Evolutionary conservation across 2,329 filamentous ascomycete species (phyloP).

Genomic region (Aspergillus ustus): DNA sequence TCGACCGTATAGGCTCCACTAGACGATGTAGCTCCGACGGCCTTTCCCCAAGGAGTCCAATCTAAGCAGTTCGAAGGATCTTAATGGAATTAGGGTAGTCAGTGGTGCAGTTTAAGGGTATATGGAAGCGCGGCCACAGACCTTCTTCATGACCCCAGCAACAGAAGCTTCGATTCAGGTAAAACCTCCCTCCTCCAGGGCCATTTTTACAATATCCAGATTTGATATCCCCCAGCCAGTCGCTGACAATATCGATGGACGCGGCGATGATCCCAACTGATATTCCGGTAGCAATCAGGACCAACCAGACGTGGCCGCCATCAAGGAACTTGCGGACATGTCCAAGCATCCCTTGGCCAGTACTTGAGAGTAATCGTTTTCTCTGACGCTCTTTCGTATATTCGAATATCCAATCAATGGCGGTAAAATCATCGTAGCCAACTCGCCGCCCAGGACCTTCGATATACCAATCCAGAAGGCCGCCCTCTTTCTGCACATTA

Average conservation of each 20-base stretch:
- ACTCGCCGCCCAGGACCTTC: slow-evolving; percentile 89
- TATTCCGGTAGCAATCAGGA: slow-evolving; percentile 83
- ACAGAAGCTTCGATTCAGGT: slow-evolving; percentile 89
- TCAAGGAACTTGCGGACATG: slow-evolving; percentile 76
- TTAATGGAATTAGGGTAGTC: slow-evolving; percentile 24
- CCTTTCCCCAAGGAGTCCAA: slow-evolving; percentile 84
- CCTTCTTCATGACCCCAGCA: slow-evolving; percentile 81
- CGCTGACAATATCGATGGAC: slow-evolving; percentile 83
- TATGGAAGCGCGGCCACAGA: slow-evolving; percentile 21
- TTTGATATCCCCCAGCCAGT: slow-evolving; percentile 94
- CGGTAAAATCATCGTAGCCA: slow-evolving; percentile 93
- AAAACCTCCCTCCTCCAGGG: slow-evolving; percentile 81
- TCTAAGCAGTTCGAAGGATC: slow-evolving; percentile 79
- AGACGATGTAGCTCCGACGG: slow-evolving; percentile 67
- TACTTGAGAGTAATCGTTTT: slow-evolving; percentile 73
- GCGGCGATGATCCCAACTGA: slow-evolving; percentile 84
- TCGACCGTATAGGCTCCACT: slow-evolving; percentile 80
- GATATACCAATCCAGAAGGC: slow-evolving; percentile 75
- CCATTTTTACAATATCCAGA: slow-evolving; percentile 81
- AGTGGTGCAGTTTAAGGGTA: slow-evolving; percentile 13
- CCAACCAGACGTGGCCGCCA: slow-evolving; percentile 87
- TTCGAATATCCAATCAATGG: slow-evolving; percentile 99
- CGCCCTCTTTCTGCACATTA: slow-evolving; percentile 46
- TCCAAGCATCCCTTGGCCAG: slow-evolving; percentile 72
- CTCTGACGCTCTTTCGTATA: slow-evolving; percentile 95